Evolutionary conservation across 805 yeast genomes (phyloP), one percentile per base, ranked within the genome.

Genomic region (Aciculoconidium aculeatum): DNA sequence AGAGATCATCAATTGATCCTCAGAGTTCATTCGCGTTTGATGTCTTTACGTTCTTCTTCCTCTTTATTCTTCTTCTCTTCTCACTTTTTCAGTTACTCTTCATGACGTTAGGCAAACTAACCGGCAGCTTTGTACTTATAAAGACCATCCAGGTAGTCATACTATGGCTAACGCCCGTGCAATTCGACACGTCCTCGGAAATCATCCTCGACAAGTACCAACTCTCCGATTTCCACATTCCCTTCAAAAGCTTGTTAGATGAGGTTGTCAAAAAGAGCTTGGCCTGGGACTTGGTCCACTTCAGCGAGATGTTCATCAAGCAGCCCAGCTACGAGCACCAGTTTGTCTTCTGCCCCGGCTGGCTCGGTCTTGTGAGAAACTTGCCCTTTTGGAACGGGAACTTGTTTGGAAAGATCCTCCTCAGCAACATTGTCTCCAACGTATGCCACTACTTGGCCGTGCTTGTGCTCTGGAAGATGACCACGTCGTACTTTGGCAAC

Each of bases 281-380:
- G 15, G 67, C 77, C 3, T 90, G 97, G 97, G 98, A 90, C 51
- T 67, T 79, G 1, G 92, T 87, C 0, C 87, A 78, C 53, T 87
- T 82, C 46, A 51, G 71, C 10, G 74, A 77, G 25, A 51, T 78
- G 32, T 73, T 82, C 18, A 48, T 54, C 7, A 52, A 69, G 10
- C 75, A 69, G 0, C 51, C 57, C 10, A 51, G 58, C n/a, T 88
- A 66, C 53, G 97, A 90, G 54, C 95, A 90, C 51, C 94, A 87
- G 55, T 82, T 75, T 67, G 96, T 94, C 4, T 90, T 85, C 50
- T 77, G 94, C 15, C 82, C 82, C 7, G 47, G 75, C 2, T 90
- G 95, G 94, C 68, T 80, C 61, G 47, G 72, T 14, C 25, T 77
- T 3, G 53, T 80, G 3, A 49, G 41, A 24, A 39, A 19, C 16